These are phyloP conservation scores for Heliamphora pulchella DNA, from an alignment of 179 eudicot genomes.

Conservation along the genomic window DNA sequence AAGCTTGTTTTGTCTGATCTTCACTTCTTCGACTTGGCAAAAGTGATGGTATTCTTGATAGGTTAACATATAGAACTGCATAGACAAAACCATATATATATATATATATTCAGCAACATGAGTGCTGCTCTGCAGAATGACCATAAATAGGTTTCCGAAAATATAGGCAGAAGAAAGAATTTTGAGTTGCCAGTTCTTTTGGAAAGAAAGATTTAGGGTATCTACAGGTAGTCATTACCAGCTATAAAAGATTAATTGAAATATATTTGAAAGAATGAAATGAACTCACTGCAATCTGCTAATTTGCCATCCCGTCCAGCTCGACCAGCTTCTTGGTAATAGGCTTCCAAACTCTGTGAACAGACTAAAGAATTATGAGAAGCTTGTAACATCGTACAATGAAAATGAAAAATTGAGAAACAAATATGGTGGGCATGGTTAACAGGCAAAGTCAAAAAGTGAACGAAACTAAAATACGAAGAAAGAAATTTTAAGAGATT, in stretches of 20 bases:
- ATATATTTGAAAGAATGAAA: conserved; percentile 4
- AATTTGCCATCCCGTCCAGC: conserved; percentile 88
- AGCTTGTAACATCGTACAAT: conserved; percentile 5
- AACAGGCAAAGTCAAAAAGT: background rate
- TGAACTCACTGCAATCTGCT: conserved; percentile 60
- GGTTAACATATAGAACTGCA: conserved; percentile 65
- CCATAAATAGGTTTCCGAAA: background rate
- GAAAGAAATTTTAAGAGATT: background rate
- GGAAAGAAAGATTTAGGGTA: background rate
- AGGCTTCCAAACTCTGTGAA: conserved; percentile 77
- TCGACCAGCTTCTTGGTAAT: conserved; percentile 98
- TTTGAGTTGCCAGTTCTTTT: background rate
- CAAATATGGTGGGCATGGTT: background rate
- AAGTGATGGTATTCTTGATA: conserved; percentile 59
- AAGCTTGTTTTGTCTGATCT: conserved; percentile 73
- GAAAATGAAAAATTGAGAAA: background rate
- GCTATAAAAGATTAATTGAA: background rate
- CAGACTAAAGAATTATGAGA: background rate
- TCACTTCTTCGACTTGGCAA: conserved; percentile 67
- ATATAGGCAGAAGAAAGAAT: conserved; percentile 1
- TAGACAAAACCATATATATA: conserved; percentile 13
- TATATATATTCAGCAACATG: background rate
- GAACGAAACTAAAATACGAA: background rate
- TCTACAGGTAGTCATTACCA: background rate
- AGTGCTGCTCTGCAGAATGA: background rate